A percentile compares a stretch with the other conserved stretches of the same genome.
Evolutionary conservation across 768 basidiomycete species (phyloP).

Genomic region (Lentinula boryana): DNA sequence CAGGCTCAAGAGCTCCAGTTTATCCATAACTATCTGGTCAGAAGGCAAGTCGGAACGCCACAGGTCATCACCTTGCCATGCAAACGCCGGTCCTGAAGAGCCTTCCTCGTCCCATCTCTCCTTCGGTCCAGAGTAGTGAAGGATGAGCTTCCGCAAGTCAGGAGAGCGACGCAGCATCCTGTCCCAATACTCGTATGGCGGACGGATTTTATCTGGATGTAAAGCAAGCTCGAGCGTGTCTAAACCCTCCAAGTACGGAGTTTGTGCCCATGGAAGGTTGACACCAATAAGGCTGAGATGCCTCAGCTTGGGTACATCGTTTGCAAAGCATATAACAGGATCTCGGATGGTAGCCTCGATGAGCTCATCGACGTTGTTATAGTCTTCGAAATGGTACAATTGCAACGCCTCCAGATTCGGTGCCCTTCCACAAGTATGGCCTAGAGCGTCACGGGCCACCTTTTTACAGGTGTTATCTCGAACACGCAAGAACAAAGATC

Average conservation of each 20-base stretch:
- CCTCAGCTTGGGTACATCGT: slow-evolving; percentile 41
- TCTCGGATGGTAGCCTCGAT: slow-evolving; percentile 51
- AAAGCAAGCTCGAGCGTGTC: slow-evolving; percentile 52
- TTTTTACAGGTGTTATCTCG: slow-evolving; percentile 55
- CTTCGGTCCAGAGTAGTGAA: slow-evolving; percentile 58
- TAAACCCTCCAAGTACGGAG: slow-evolving; percentile 44
- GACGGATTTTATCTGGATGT: slow-evolving; percentile 53
- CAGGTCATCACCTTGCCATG: slow-evolving; percentile 6
- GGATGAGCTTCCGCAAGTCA: slow-evolving; percentile 35
- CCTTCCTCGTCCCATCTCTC: background rate
- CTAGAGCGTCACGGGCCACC: slow-evolving; percentile 41
- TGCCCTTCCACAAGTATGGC: slow-evolving; percentile 42
- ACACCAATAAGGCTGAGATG: slow-evolving; percentile 62
- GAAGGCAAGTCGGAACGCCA: slow-evolving; percentile 2
- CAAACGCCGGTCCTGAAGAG: background rate
- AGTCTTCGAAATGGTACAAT: slow-evolving; percentile 62
- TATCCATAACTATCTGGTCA: background rate
- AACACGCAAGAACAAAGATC: slow-evolving; percentile 29
- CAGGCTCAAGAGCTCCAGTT: slow-evolving; percentile 1
- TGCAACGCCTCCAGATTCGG: slow-evolving; percentile 54
- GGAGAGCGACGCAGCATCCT: slow-evolving; percentile 47
- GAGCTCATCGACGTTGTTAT: slow-evolving; percentile 41
- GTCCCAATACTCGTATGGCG: slow-evolving; percentile 49
- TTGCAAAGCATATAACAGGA: slow-evolving; percentile 53
- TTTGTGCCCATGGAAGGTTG: slow-evolving; percentile 52